A percentile compares a stretch with the other conserved stretches of the same genome.
phyloP scores from a whole-genome alignment of 2,329 filamentous ascomycete genomes.

The Fulvia fulva region DNA sequence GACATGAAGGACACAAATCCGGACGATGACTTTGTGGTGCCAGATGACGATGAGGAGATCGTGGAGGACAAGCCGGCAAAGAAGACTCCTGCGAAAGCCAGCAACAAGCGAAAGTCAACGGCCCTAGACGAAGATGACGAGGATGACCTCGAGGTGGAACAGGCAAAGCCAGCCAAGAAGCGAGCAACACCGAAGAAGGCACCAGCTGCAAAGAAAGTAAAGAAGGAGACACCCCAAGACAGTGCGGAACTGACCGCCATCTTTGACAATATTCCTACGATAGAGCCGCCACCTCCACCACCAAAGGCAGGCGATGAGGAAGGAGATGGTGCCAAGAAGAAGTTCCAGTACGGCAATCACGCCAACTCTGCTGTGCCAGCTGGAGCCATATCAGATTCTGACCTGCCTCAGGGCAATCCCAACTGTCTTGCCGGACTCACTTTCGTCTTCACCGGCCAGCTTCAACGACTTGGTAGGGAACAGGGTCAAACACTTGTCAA shows the following conservation, averaged over 20 bases:
- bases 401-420: slow-evolving; percentile 76
- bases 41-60: slow-evolving; percentile 42
- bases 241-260: slow-evolving; percentile 75
- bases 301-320: slow-evolving; percentile 54
- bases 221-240: slow-evolving; percentile 65
- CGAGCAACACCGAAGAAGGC: slow-evolving; percentile 43
- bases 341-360: slow-evolving; percentile 70
- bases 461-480: slow-evolving; percentile 75
- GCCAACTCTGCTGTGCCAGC: slow-evolving; percentile 54
- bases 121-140: slow-evolving; percentile 52
- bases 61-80: slow-evolving; percentile 39
- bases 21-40: slow-evolving; percentile 44
- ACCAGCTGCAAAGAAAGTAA: slow-evolving; percentile 55
- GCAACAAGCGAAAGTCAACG: slow-evolving; percentile 57
- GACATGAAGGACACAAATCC: slow-evolving; percentile 51
- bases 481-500: slow-evolving; percentile 86
- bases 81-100: slow-evolving; percentile 32
- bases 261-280: slow-evolving; percentile 77
- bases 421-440: slow-evolving; percentile 86
- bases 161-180: slow-evolving; percentile 57
- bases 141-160: slow-evolving; percentile 42
- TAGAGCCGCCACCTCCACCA: slow-evolving; percentile 80
- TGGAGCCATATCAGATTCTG: slow-evolving; percentile 58
- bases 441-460: slow-evolving; percentile 92
- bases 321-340: slow-evolving; percentile 43